Evolutionary conservation across 495 filamentous ascomycete genomes (phyloP), one percentile per base, ranked within the genome.

Genomic region (Emericellopsis terricola): DNA sequence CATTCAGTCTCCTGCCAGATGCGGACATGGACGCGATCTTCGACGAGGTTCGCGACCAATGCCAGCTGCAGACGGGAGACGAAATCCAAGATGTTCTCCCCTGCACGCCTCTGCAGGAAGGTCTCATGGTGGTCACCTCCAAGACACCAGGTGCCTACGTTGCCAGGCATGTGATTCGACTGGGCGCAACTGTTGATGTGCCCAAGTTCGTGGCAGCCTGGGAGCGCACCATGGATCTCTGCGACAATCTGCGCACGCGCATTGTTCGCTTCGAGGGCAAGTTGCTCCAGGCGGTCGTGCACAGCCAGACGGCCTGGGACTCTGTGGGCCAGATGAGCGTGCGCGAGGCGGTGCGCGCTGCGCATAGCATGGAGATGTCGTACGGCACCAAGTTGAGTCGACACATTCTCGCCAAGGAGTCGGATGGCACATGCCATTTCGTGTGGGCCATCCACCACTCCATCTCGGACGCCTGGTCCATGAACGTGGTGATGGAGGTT

Each of bases 161-260:
- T 5, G 47, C 47, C 8, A 45, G 49, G 28, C 53, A 62, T 38
- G 49, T 61, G 1, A 56, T 63, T 3, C 40, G 33, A 15, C 61
- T 78, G 8, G 45, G 54, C 0, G 18, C 42, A 1, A 13, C 43
- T 6, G 37, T 67, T 4, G 59, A 71, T 37, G 10, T 60, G 13
- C 36, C 43, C 5, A 49, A 41, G 8, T 62, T 73, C 43, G 49
- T 53, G 38, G 36, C 40, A 3, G 62, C 68, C 8, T 73, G 69
- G 69, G 43, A 62, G 33, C 45, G 42, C 3, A 65, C 72, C 14
- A 50, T 69, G 11, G 48, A 64, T 2, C 49, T 62, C 6, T 59
- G 64, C 38, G 65, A 75, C 28, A 76, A 78, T 39, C 62, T 83
- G 4, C 64, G 78, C 20, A 84, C 77, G 7, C 64, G 68, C 7